Evolutionary conservation across 2,329 filamentous ascomycete genomes (phyloP), one percentile per base, ranked within the genome.

Genomic region (Aspergillus fumigatus): DNA sequence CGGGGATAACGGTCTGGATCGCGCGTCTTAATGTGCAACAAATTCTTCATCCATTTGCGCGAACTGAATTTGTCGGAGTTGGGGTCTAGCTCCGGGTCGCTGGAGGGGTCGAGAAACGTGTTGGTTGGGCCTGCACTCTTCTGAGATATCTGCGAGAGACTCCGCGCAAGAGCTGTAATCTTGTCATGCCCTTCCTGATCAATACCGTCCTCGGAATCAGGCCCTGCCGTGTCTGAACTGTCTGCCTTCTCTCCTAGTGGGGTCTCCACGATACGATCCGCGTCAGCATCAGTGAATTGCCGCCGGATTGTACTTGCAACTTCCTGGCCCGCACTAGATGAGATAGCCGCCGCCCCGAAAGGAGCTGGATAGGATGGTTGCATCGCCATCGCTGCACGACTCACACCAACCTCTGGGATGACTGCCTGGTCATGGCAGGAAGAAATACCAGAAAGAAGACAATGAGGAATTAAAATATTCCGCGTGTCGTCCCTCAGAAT

Each of bases 1-100:
- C 66, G 66, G 14, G 68, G 70, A 52, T 68, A 72, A 2, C 64
- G 66, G 21, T 66, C 66, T 3, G 68, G 65, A 51, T 74, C 69
- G n/a, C 64, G 58, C n/a, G 63, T 63, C 6, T 61, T 66, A 29
- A 74, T 59, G 23, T 67, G 65, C 45, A 76, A 58, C 47, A 75
- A 62, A 7, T 76, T 76, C 51, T 72, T 77, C 27, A 75, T 74
- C 78, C 78, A 80, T 59, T 75, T 71, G 19, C 71, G 71, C 4
- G 77, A 70, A 56, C 73, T 74, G 62, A 80, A 80, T 3, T 69
- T 59, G 26, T 69, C 65, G 19, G 73, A 74, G 38, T 67, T 69
- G 3, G 78, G 78, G 55, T 80, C 72, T 4, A 80, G 64, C 45
- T 72, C 66, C 0, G 74, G 70, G 47, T 75, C 66, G 5, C 61